These are phyloP conservation scores for Erythrophleum ivorense DNA, from an alignment of 331 rosid species.

Conservation along the genomic window DNA sequence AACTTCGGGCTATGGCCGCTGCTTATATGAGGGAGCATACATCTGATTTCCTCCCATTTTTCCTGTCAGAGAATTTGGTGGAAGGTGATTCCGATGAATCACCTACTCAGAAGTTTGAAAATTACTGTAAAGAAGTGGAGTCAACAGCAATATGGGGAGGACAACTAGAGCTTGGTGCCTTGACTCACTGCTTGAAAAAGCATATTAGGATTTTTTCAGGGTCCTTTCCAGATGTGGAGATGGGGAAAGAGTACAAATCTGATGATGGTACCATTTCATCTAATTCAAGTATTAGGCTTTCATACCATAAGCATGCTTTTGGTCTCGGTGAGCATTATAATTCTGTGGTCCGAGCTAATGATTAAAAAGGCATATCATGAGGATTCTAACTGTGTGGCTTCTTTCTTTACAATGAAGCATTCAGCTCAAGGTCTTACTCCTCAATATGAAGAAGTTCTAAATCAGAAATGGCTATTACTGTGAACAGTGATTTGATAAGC, in stretches of 20 bases:
- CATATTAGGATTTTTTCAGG: slow-evolving; percentile 89
- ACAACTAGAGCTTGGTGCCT: slow-evolving; percentile 94
- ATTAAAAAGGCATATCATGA: slow-evolving; percentile 38
- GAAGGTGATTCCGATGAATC: slow-evolving; percentile 62
- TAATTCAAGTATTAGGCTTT: slow-evolving; percentile 66
- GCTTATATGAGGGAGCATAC: slow-evolving; percentile 76
- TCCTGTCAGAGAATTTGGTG: slow-evolving; percentile 63
- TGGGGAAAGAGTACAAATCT: slow-evolving; percentile 92
- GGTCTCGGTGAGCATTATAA: slow-evolving; percentile 98
- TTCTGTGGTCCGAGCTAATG: slow-evolving; percentile 68
- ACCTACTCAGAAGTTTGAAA: slow-evolving; percentile 66
- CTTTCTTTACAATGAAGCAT: slow-evolving; percentile 31
- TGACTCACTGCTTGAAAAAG: slow-evolving; percentile 80
- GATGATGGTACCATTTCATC: slow-evolving; percentile 40
- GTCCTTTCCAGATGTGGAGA: slow-evolving; percentile 96
- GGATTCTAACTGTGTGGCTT: slow-evolving; percentile 42
- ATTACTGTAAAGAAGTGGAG: slow-evolving; percentile 86
- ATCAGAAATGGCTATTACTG: slow-evolving; percentile 40
- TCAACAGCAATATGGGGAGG: slow-evolving; percentile 97
- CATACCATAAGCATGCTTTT: slow-evolving; percentile 92
- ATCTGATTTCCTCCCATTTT: slow-evolving; percentile 77
- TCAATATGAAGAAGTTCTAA: slow-evolving; percentile 31
- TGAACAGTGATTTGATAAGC: slow-evolving; percentile 33
- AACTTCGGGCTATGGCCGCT: slow-evolving; percentile 85
- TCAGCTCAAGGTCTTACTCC: slow-evolving; percentile 32